Evolutionary conservation across 805 yeast species (phyloP), one percentile per base, ranked within the genome.

Genomic region (Nakazawaea ambrosiae): DNA sequence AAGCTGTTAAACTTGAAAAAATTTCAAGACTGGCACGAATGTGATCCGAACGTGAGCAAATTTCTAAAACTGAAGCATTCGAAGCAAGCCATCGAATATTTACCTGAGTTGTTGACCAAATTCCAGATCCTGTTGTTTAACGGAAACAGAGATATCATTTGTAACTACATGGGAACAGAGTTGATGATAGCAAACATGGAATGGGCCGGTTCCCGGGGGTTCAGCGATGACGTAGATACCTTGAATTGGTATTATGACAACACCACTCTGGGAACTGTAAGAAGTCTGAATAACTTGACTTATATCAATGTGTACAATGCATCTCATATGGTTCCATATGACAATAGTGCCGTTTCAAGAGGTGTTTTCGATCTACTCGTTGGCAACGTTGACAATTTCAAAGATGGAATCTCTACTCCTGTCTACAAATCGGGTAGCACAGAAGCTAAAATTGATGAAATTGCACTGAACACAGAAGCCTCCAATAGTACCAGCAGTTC

Each of bases 241-340:
- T 37, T 48, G 10, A 58, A 59, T 39, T 75, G 81, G 81, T 44
- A 53, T 15, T 70, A 69, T 50, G 60, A 68, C 42, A 55, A 60
- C 11, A 42, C 48, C 6, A 41, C 41, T 8, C 70, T 62, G 8
- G 70, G 75, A 43, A 48, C 56, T 26, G 47, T 73, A 27, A 56
- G 57, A 41, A 35, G 57, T 15, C 89, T 78, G 33, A 68, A 85
- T 45, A 85, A 86, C 51, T 63, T 90, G 50, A 81, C 96, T 0
- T 82, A 81, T 54, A 76, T 84, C 23, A 75, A 76, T 40, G 75
- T 90, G 2, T 73, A 60, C 54, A 75, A 85, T 48, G 76, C 95
- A 0, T 81, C 95, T 3, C 97, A 92, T 54, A 90, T 92, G 97
- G 92, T 88, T 19, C 95, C 97, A 1, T 80, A 73, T 46, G 97